Evolutionary conservation across 257 asterid genomes (phyloP), one percentile per base, ranked within the genome.

Genomic region (Ocimum tenuiflorum): DNA sequence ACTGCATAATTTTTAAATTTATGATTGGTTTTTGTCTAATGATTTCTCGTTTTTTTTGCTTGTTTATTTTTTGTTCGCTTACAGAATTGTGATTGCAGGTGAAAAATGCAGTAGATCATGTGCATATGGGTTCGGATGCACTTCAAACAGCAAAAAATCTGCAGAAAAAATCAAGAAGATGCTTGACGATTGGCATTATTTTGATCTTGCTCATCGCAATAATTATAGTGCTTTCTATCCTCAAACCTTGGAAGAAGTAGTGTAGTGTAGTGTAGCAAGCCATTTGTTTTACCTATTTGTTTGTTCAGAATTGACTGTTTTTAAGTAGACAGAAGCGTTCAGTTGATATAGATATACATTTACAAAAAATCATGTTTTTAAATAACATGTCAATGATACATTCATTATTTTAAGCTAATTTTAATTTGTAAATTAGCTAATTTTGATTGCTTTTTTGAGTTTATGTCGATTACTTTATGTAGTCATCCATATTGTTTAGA

Each of bases 121-220:
- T 89, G 38, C 63, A 77, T 38, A 75, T 73, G 88, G 97, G 94
- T 3, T 78, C 88, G 23, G 94, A 83, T 78, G 94, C 94, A 58
- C 95, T 89, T 47, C 86, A 89, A 73, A 85, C 88, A 13, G 91
- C 97, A 6, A 89, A 89, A 70, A 72, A 47, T 46, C 72, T 89
- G 86, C 94, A 89, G 77, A 85, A 77, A 69, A 87, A 73, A 52
- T 85, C 97, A 69, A 87, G 91, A 79, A 89, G 87, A 67, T 85
- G 97, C 75, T 82, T 78, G 94, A 81, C 80, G 79, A 83, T 89
- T 18, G 86, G 78, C 78, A 83, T 87, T 0, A 67, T 20, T 55
- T 41, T 87, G 79, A 49, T 87, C 13, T 63, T 87, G 10, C 29
- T 83, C 45, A 87, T 89, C 48, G 97, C 94, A 4, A 61, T 60